Evolutionary conservation across 23 red algal species (phyloP).

Genomic region (Pyropia yezoensis): DNA sequence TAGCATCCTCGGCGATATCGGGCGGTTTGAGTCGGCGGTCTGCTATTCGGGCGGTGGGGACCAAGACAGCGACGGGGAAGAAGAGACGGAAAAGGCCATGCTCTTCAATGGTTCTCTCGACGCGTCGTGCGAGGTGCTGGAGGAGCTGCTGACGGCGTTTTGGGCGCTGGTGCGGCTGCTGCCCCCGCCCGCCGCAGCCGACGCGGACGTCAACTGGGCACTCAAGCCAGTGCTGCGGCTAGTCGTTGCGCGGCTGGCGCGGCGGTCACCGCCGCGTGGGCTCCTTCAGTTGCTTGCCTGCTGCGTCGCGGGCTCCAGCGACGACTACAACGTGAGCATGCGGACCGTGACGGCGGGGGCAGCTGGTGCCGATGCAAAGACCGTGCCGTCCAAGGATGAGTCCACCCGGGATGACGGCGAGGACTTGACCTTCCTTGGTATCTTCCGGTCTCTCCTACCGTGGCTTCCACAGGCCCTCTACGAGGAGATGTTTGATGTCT

Average conservation of each 20-base stretch:
- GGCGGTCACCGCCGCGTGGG: constrained; percentile 40
- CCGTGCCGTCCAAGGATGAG: neutral
- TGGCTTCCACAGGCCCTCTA: constrained; percentile 47
- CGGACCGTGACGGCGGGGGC: neutral
- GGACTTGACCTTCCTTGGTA: constrained; percentile 48
- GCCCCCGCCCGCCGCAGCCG: constrained; percentile 10
- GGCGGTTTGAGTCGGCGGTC: no score
- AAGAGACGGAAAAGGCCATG: no score
- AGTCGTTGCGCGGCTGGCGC: constrained; percentile 38
- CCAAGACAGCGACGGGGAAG: no score
- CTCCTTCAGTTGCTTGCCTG: constrained; percentile 34
- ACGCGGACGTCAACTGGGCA: constrained; percentile 23
- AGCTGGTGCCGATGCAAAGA: no score
- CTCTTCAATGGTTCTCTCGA: no score
- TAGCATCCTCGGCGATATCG: no score
- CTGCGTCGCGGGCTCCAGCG: constrained; percentile 21
- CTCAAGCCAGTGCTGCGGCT: constrained; percentile 41
- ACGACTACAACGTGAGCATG: constrained; percentile 38
- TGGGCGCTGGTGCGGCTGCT: constrained; percentile 41
- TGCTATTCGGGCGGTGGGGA: no score
- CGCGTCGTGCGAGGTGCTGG: constrained; percentile 29
- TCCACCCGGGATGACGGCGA: constrained; percentile 13
- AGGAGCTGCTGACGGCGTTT: constrained; percentile 34
- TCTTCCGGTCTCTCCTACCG: constrained; percentile 44
- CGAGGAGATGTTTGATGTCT: constrained; percentile 53